A percentile compares a stretch with the other conserved stretches of the same genome.
These are phyloP conservation scores for Datura wrightii DNA, from an alignment of 257 asterid genomes.

Conservation along the genomic window DNA sequence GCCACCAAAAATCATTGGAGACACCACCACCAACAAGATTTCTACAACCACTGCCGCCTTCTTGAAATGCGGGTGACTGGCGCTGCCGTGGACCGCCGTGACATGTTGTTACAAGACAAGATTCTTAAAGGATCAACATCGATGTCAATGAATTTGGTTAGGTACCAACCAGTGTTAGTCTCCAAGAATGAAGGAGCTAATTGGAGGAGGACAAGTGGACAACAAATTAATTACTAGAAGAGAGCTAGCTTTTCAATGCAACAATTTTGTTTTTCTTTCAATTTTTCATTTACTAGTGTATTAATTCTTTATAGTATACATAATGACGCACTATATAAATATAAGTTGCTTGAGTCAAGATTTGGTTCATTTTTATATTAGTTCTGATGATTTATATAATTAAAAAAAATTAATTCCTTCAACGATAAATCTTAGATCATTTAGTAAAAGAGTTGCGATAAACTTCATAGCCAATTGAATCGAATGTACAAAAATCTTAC, in stretches of 20 bases:
- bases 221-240: background rate
- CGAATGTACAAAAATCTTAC: no score
- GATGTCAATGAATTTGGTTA: background rate
- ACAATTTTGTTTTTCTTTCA: background rate
- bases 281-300: no score
- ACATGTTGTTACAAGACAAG: slow-evolving; percentile 20
- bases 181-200: background rate
- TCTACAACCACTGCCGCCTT: background rate
- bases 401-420: no score
- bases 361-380: no score
- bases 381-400: no score
- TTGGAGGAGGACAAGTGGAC: background rate
- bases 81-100: background rate
- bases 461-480: no score
- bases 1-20: slow-evolving; percentile 26
- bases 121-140: slow-evolving; percentile 15
- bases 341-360: no score
- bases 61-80: background rate
- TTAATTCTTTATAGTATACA: no score
- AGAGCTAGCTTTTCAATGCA: no score
- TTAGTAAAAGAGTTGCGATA: no score
- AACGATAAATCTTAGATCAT: no score
- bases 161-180: background rate
- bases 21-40: background rate
- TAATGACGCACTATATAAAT: no score